Evolutionary conservation across 768 basidiomycete species (phyloP), one percentile per base, ranked within the genome.

Genomic region (Pulveroboletus frians): DNA sequence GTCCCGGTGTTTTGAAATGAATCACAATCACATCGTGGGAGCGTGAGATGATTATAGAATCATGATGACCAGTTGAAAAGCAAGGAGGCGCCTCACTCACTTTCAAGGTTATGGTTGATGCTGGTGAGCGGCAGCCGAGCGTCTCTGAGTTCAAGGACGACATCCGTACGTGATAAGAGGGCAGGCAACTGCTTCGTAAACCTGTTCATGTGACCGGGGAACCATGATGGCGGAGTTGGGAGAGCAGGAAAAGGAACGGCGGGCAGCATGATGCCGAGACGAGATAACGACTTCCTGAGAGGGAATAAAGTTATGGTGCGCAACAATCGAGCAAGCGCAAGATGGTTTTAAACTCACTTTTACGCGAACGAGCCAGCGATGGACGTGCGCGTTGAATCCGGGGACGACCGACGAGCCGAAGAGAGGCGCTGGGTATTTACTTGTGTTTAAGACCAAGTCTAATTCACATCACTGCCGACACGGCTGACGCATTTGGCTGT

Each of bases 91-190:
- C 2, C 30, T 36, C 9, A 0, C 81, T 62, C 69, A 86, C 85
- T 80, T 77, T 98, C 93, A 49, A 98, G 79, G 15, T 81, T 83
- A 49, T 83, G 79, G 67, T 98, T 98, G 66, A 98, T 89, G 57
- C 90, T 93, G 18, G 94, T 94, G 54, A 98, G 74, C 6, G 95
- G 95, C 46, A 98, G 75, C 27, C 95, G 81, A 11, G 93, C 83
- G 71, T 99, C 95, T 62, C 95, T 79, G 26, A 94, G 83, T 72
- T 99, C 95, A 53, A 99, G 84, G 43, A 98, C 89, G 47, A 98
- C 83, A 61, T 93, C 87, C 30, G 90, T 91, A 52, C 83, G 83
- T 29, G 83, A 79, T 36, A 97, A 77, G 50, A 92, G 72, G 17
- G 77, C 71, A 17, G 92, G 89, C 37, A 96, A 73, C 64, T 80